A percentile compares a stretch with the other conserved stretches of the same genome.
These are phyloP conservation scores for Hebeloma cylindrosporum DNA, from an alignment of 768 basidiomycete genomes.

Conservation along the genomic window DNA sequence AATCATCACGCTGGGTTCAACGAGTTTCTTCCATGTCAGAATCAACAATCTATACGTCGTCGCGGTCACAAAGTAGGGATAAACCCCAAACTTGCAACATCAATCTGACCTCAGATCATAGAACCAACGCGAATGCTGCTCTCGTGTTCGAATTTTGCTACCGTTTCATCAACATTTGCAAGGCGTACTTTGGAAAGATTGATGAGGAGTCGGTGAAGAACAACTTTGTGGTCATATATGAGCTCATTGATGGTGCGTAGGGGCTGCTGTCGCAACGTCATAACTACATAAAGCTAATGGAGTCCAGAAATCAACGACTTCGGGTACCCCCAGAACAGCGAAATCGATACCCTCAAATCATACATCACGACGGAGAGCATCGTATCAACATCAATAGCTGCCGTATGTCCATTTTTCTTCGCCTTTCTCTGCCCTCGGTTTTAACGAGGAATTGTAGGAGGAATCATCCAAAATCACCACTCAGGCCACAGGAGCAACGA, in stretches of 20 bases:
- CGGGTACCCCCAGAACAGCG: constrained; percentile 98
- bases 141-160: constrained; percentile 98
- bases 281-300: too few relatives aligned
- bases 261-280: too few relatives aligned
- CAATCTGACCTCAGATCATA: constrained; percentile 33
- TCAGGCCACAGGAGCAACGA: constrained; percentile 95
- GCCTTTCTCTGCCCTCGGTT: not conserved
- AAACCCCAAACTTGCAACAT: too few relatives aligned
- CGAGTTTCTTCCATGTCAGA: constrained; percentile 97
- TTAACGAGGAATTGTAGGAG: constrained; percentile 55
- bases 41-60: constrained; percentile 95
- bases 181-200: constrained; percentile 96
- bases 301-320: constrained; percentile 91
- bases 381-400: constrained; percentile 79
- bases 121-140: constrained; percentile 96
- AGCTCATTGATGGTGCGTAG: constrained; percentile 87
- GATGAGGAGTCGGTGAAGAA: constrained; percentile 99
- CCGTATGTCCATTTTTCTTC: constrained; percentile 48
- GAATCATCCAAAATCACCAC: constrained; percentile 96
- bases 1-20: constrained; percentile 95
- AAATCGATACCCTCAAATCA: constrained; percentile 94
- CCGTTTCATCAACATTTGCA: constrained; percentile 91
- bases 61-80: constrained; percentile 95
- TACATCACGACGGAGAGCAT: constrained; percentile 99
- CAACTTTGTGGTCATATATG: constrained; percentile 98